A percentile compares a stretch with the other conserved stretches of the same genome.
These are phyloP conservation scores for Byssochlamys sp. DNA, from an alignment of 2,329 filamentous ascomycete species.

Conservation along the genomic window DNA sequence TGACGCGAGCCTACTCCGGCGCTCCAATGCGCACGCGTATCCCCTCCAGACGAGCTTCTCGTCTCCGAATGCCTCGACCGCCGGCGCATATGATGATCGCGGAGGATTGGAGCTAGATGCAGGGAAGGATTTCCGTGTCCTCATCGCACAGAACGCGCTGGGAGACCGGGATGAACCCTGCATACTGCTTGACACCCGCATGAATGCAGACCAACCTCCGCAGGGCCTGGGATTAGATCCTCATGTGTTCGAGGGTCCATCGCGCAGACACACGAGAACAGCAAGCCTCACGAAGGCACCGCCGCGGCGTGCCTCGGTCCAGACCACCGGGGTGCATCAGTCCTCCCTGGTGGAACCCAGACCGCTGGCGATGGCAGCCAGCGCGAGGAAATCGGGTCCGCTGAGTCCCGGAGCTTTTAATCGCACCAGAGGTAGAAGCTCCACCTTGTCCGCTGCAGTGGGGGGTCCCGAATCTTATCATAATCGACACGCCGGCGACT, in stretches of 20 bases:
- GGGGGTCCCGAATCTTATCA: slow-evolving; percentile 25
- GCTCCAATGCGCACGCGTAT: slow-evolving; percentile 32
- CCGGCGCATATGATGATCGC: slow-evolving; percentile 38
- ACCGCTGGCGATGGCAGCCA: slow-evolving; percentile 22
- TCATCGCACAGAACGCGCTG: slow-evolving; percentile 40
- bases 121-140: slow-evolving; percentile 36
- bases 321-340: slow-evolving; percentile 13
- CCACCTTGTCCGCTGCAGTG: slow-evolving; percentile 32
- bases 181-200: slow-evolving; percentile 36
- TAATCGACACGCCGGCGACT: slow-evolving; percentile 34
- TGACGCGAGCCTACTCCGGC: slow-evolving; percentile 34
- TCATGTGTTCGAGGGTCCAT: slow-evolving; percentile 20
- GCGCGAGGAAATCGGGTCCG: slow-evolving; percentile 22
- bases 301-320: slow-evolving; percentile 20
- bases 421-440: slow-evolving; percentile 36
- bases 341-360: slow-evolving; percentile 26
- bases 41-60: slow-evolving; percentile 33
- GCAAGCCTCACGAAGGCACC: slow-evolving; percentile 29
- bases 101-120: slow-evolving; percentile 38
- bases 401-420: slow-evolving; percentile 30
- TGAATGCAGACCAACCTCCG: slow-evolving; percentile 17
- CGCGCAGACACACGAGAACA: slow-evolving; percentile 26
- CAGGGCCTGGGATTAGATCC: slow-evolving; percentile 27
- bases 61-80: slow-evolving; percentile 34
- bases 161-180: slow-evolving; percentile 39